Conservation (phyloP, 768 basidiomycete genomes). For the Roridomyces roridus region DNA sequence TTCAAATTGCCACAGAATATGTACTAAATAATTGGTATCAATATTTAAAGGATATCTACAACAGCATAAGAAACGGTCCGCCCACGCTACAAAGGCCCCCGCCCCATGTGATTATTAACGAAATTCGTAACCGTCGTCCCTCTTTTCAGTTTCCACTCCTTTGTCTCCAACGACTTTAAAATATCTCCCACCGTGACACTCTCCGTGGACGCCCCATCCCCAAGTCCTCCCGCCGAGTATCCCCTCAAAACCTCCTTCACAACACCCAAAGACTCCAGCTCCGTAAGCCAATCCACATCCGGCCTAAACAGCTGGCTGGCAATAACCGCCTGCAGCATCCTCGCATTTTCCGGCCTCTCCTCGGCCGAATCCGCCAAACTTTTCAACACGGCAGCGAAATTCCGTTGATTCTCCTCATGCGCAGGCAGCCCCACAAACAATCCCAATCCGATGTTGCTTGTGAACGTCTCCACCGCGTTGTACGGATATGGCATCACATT, state of each 20-base stretch:
- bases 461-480: conserved; percentile 9
- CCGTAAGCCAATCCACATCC: conserved; percentile 17
- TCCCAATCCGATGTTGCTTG: background rate
- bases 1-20: too few relatives aligned
- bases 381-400: conserved; percentile 12
- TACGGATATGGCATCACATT: conserved; percentile 9
- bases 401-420: conserved; percentile 9
- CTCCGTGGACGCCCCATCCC: background rate
- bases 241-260: background rate
- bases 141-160: background rate
- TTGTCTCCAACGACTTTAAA: conserved; percentile 19
- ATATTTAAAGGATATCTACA: too few relatives aligned
- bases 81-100: too few relatives aligned
- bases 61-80: too few relatives aligned
- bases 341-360: background rate
- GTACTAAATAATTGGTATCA: too few relatives aligned
- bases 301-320: conserved; percentile 5
- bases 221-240: background rate
- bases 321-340: conserved; percentile 3
- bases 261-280: background rate
- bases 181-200: conserved; percentile 12
- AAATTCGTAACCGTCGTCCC: too few relatives aligned
- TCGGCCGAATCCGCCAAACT: background rate
- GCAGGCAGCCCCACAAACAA: conserved; percentile 4
- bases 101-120: too few relatives aligned